A percentile compares a stretch with the other conserved stretches of the same genome.
These are phyloP conservation scores for Cryptococcus neoformans DNA, from an alignment of 1,284 basidiomycete species.

Conservation along the genomic window DNA sequence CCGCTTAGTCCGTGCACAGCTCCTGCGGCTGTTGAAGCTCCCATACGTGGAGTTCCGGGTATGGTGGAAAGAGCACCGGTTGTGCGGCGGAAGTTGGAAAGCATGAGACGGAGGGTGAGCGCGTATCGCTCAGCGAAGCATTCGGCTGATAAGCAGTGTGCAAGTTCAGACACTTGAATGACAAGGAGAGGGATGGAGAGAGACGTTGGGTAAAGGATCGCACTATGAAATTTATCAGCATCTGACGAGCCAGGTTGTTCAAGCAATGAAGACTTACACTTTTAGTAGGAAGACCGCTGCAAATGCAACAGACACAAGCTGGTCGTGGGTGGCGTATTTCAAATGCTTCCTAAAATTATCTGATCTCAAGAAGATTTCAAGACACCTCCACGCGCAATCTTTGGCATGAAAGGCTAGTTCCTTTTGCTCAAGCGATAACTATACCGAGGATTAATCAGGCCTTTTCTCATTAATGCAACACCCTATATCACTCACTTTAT, in stretches of 20 bases:
- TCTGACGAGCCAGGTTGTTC: neutral
- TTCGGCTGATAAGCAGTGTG: constrained; percentile 43
- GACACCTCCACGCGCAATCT: constrained; percentile 79
- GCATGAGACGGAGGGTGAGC: constrained; percentile 82
- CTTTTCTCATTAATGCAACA: neutral
- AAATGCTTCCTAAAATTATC: constrained; percentile 38
- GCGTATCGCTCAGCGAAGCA: constrained; percentile 63
- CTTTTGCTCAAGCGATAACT: constrained; percentile 71
- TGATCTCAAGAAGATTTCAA: constrained; percentile 51
- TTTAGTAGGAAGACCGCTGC: constrained; percentile 89
- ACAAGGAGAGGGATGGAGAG: constrained; percentile 36
- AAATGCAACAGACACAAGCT: constrained; percentile 85
- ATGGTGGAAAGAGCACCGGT: constrained; percentile 63
- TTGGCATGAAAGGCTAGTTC: constrained; percentile 93
- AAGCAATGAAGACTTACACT: constrained; percentile 45
- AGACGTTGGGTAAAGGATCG: constrained; percentile 43
- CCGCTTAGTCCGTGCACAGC: neutral
- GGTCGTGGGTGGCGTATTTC: constrained; percentile 83
- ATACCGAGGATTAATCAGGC: neutral
- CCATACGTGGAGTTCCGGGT: constrained; percentile 52
- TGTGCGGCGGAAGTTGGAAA: constrained; percentile 80
- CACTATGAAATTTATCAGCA: constrained; percentile 14
- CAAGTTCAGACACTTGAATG: constrained; percentile 41
- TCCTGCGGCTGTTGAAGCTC: constrained; percentile 42
- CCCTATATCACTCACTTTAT: constrained; percentile 64